A percentile compares a stretch with the other conserved stretches of the same genome.
Conservation (phyloP, 2,329 filamentous ascomycete genomes). For the Botrytis porri region DNA sequence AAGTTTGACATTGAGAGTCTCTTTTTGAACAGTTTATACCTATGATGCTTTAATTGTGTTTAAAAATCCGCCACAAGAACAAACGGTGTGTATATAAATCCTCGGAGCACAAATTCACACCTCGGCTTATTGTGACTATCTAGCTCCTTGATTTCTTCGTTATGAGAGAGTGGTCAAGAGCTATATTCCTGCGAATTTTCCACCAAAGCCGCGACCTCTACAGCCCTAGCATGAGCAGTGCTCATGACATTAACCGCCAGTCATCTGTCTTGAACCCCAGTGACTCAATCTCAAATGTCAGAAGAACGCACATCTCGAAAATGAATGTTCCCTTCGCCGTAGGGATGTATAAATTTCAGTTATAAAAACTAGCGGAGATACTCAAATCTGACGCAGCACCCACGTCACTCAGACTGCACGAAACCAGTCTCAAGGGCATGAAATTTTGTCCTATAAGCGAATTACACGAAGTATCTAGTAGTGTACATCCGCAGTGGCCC, state of each 20-base stretch:
- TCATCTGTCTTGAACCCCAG: background rate
- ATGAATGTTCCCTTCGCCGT: background rate
- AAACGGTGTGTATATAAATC: background rate
- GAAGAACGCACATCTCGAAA: background rate
- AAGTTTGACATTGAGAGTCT: fast-evolving
- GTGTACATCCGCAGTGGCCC: fast-evolving
- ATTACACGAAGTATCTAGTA: background rate
- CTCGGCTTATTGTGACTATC: background rate
- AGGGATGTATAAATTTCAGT: background rate
- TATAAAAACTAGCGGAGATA: background rate
- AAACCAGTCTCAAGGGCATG: background rate
- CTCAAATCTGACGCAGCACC: background rate
- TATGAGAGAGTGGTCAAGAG: background rate
- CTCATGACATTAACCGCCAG: background rate
- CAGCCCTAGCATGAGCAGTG: background rate
- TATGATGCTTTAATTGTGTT: background rate
- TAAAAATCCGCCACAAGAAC: background rate
- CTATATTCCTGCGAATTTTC: background rate
- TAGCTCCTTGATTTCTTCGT: background rate
- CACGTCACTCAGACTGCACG: too few relatives aligned
- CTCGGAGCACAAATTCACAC: background rate
- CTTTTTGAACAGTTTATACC: background rate
- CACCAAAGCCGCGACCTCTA: background rate
- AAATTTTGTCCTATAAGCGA: background rate
- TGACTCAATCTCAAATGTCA: background rate